A percentile compares a stretch with the other conserved stretches of the same genome.
These are phyloP conservation scores for Xylariaceae sp. DNA, from an alignment of 2,329 filamentous ascomycete genomes.

Conservation along the genomic window DNA sequence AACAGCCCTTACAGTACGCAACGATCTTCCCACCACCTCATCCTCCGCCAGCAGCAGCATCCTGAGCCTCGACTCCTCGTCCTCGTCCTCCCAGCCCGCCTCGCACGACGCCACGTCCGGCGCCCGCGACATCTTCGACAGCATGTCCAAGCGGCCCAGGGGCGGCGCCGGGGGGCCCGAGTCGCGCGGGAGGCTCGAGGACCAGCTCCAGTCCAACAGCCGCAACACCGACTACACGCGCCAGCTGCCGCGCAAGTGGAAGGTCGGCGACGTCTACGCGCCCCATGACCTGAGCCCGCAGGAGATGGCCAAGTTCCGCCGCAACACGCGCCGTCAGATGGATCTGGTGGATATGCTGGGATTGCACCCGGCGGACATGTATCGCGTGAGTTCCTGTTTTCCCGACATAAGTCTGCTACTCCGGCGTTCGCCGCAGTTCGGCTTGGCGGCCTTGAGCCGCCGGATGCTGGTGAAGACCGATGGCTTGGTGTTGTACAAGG, in stretches of 20 bases:
- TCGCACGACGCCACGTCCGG: not conserved
- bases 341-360: slow-evolving; percentile 80
- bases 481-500: not conserved
- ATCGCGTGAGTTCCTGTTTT: slow-evolving; percentile 60
- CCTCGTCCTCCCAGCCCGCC: not conserved
- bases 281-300: slow-evolving; percentile 77
- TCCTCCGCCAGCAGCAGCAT: slow-evolving; percentile 25
- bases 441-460: no score
- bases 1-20: slow-evolving; percentile 13
- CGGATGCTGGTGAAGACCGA: no score
- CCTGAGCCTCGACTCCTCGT: not conserved
- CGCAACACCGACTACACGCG: slow-evolving; percentile 50
- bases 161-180: not conserved
- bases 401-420: no score
- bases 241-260: slow-evolving; percentile 69
- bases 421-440: no score
- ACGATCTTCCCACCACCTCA: slow-evolving; percentile 9
- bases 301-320: slow-evolving; percentile 80
- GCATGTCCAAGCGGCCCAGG: not conserved
- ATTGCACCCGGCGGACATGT: slow-evolving; percentile 77
- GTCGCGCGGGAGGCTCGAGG: not conserved
- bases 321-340: slow-evolving; percentile 44
- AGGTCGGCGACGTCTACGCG: slow-evolving; percentile 78
- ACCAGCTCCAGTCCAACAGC: slow-evolving; percentile 10
- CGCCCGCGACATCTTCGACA: not conserved